Evolutionary conservation across 768 basidiomycete genomes (phyloP).

Genomic region (Boletus eberwhitei): DNA sequence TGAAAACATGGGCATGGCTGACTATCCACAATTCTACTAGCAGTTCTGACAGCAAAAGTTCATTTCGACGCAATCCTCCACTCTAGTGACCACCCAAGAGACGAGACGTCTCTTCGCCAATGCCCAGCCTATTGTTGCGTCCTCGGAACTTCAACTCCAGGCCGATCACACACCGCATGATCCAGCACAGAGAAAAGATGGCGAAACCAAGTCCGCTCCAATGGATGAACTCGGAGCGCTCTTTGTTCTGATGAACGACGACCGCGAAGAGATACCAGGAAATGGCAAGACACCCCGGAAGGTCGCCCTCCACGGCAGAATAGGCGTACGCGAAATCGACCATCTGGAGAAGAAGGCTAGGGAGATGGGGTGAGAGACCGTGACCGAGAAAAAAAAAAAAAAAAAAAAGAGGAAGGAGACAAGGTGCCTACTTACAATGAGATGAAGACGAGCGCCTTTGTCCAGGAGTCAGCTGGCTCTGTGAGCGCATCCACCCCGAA

Average conservation of each 20-base stretch:
- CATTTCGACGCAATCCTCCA: not conserved
- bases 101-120: slow-evolving; percentile 32
- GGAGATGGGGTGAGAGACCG: not conserved
- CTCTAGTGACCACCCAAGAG: slow-evolving; percentile 28
- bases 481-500: slow-evolving; percentile 56
- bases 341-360: slow-evolving; percentile 52
- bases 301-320: slow-evolving; percentile 59
- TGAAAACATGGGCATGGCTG: slow-evolving; percentile 1
- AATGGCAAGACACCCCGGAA: slow-evolving; percentile 65
- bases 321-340: slow-evolving; percentile 66
- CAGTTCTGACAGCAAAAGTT: not conserved
- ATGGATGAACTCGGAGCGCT: slow-evolving; percentile 53
- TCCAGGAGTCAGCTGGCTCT: slow-evolving; percentile 53
- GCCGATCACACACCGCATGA: slow-evolving; percentile 53
- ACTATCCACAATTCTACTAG: not conserved
- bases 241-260: slow-evolving; percentile 48
- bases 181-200: slow-evolving; percentile 60
- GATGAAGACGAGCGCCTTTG: slow-evolving; percentile 60
- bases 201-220: slow-evolving; percentile 65
- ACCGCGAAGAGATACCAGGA: slow-evolving; percentile 65
- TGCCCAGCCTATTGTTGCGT: slow-evolving; percentile 31
- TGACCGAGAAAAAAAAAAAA: not conserved
- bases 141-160: slow-evolving; percentile 34
- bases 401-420: too few species aligned
- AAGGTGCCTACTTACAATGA: slow-evolving; percentile 36